These are phyloP conservation scores for Ilyonectria robusta DNA, from an alignment of 2,329 filamentous ascomycete genomes.

Conservation along the genomic window DNA sequence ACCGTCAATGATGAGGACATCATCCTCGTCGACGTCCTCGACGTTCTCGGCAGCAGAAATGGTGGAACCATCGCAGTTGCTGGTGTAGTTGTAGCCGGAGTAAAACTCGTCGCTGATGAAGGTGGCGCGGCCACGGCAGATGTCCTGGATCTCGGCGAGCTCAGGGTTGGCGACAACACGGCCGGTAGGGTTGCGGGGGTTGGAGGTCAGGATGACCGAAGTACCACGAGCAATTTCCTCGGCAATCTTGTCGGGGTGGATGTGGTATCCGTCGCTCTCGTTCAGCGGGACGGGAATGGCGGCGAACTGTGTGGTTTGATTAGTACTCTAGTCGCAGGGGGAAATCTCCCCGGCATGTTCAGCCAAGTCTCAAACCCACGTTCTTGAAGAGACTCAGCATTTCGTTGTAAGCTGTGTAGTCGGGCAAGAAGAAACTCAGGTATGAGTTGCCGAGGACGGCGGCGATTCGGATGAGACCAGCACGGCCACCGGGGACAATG, in stretches of 20 bases:
- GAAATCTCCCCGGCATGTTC: background rate
- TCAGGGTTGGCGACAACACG: constrained; percentile 88
- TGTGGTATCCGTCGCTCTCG: constrained; percentile 90
- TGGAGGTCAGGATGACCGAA: constrained; percentile 92
- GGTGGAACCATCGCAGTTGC: constrained; percentile 89
- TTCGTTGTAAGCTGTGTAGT: constrained; percentile 98
- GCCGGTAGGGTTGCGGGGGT: constrained; percentile 95
- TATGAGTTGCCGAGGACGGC: constrained; percentile 94
- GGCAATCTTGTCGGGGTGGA: constrained; percentile 92
- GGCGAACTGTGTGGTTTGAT: constrained; percentile 72
- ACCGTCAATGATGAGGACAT: constrained; percentile 95
- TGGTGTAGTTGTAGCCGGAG: constrained; percentile 95
- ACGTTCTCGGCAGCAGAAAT: constrained; percentile 93
- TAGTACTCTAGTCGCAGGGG: constrained; percentile 14
- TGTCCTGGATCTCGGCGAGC: constrained; percentile 90
- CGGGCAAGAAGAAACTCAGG: constrained; percentile 92
- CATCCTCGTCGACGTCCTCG: constrained; percentile 88
- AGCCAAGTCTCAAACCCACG: constrained; percentile 58
- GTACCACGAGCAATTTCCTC: constrained; percentile 91
- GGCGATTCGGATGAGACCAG: constrained; percentile 93
- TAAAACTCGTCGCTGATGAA: constrained; percentile 98
- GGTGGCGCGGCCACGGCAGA: constrained; percentile 91
- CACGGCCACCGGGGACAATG: constrained; percentile 93
- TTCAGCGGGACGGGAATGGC: constrained; percentile 89
- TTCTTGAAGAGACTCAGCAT: constrained; percentile 97